phyloP scores from a whole-genome alignment of 768 basidiomycete species.

The Agrocybe chaxingu region DNA sequence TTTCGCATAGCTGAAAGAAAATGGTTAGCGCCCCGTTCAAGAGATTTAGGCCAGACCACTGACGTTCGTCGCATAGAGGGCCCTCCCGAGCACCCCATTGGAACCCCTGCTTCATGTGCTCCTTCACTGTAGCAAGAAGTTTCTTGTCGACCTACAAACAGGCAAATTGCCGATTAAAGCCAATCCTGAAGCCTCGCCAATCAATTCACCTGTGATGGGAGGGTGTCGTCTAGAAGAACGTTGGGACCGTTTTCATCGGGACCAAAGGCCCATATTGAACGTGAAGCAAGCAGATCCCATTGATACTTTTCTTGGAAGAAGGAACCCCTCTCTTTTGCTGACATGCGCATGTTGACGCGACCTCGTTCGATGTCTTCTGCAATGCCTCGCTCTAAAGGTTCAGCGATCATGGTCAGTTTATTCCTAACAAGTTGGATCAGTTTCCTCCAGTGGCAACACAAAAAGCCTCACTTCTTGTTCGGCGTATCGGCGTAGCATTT shows the following conservation, averaged over 20 bases:
- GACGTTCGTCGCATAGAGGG: slow-evolving; percentile 97
- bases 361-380: slow-evolving; percentile 96
- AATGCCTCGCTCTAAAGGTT: slow-evolving; percentile 92
- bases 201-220: slow-evolving; percentile 79
- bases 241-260: slow-evolving; percentile 96
- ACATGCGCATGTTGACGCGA: slow-evolving; percentile 91
- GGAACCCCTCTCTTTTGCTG: slow-evolving; percentile 89
- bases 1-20: slow-evolving; percentile 82
- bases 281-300: slow-evolving; percentile 95
- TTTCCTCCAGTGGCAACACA: not conserved
- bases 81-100: slow-evolving; percentile 99
- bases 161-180: not conserved
- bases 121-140: slow-evolving; percentile 81
- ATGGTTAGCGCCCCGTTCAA: not conserved
- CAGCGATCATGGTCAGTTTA: slow-evolving; percentile 98
- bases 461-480: slow-evolving; percentile 85
- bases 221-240: slow-evolving; percentile 89
- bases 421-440: slow-evolving; percentile 56
- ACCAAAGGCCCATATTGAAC: slow-evolving; percentile 99
- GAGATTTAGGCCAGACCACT: slow-evolving; percentile 32
- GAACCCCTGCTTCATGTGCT: slow-evolving; percentile 98
- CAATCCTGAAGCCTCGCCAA: not conserved
- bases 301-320: slow-evolving; percentile 98
- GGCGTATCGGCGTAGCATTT: slow-evolving; percentile 99
- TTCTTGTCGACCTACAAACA: slow-evolving; percentile 83